Base-by-base conservation (phyloP, 208 protist species). In the Leishmania tropica region DNA sequence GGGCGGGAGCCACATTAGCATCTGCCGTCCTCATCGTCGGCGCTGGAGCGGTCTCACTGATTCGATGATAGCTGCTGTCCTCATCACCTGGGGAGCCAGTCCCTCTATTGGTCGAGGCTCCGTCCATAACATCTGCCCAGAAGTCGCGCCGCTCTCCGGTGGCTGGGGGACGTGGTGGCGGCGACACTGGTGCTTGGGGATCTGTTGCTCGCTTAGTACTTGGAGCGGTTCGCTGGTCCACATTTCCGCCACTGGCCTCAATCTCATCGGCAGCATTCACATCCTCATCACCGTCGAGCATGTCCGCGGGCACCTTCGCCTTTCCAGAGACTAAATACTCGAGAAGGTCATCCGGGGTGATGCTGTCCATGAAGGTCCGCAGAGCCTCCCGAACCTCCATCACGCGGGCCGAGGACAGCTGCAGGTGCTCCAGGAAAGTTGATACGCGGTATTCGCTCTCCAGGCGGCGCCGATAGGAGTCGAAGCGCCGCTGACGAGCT, bases 261-360 rank as follows among this genome's bases (percentile, higher is more conserved):
- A 24, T n/a, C 24, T 1, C 15, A 21, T 15, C 45, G 8, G 21
- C 42, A 37, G 19, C 42, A n/a, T 79, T 73, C 2, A 19, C 60
- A 17, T 71, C 78, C 17, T n/a, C 35, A 31, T 47, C 56, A n/a
- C 79, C 71, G n/a, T 86, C 85, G 60, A 81, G 54, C 84, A 97
- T 94, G 77, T 97, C 94, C 1, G 40, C 31, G 1, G 94, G 94
- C n/a, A 97, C 89, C 62, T 86, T 70, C 3, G 75, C 74, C n/a
- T 80, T 88, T 8, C 94, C 94, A 19, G 91, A 92, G 28, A 97
- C 92, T 15, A 96, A 28, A 76, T 83, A 97, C 85, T 97, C 94
- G 4, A 97, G 85, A 42, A 97, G 79, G 37, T 95, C 91, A 62
- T 97, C 92, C 1, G 89, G 88, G 7, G 90, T 89, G 78, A 97